Evolutionary conservation across 1,139 yeast genomes (phyloP).

Genomic region (Lodderomyces jiufengensis): DNA sequence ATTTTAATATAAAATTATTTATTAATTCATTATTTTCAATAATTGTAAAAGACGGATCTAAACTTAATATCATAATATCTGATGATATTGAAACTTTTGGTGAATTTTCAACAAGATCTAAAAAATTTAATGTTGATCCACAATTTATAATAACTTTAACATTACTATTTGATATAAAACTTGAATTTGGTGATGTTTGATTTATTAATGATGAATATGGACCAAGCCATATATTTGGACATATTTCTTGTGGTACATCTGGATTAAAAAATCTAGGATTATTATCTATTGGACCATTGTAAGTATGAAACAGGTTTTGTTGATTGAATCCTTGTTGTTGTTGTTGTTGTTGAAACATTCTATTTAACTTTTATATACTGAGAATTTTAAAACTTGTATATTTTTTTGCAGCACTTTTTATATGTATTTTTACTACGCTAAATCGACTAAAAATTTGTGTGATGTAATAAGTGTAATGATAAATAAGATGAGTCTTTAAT

Average conservation of each 20-base stretch:
- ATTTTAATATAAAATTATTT: slow-evolving; percentile 25
- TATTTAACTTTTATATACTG: no score
- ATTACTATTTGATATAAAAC: slow-evolving; percentile 22
- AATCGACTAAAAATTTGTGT: no score
- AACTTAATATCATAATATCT: slow-evolving; percentile 36
- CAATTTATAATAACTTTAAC: slow-evolving; percentile 43
- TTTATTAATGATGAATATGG: slow-evolving; percentile 18
- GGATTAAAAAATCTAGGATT: slow-evolving; percentile 15
- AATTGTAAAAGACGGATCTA: slow-evolving; percentile 36
- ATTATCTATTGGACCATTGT: slow-evolving; percentile 5
- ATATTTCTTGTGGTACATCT: slow-evolving; percentile 21
- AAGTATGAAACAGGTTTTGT: slow-evolving; percentile 8
- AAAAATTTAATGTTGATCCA: slow-evolving; percentile 32
- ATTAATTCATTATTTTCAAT: slow-evolving; percentile 16
- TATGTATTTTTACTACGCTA: no score
- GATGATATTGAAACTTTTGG: slow-evolving; percentile 28
- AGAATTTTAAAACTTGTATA: no score
- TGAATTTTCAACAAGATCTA: slow-evolving; percentile 19
- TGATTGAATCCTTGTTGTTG: slow-evolving; percentile 1
- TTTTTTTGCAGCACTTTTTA: slow-evolving; percentile 2
- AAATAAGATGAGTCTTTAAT: no score
- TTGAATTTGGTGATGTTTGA: neutral
- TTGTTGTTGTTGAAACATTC: slow-evolving; percentile 7
- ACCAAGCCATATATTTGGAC: slow-evolving; percentile 34
- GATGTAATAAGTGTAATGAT: no score